Evolutionary conservation across 2,329 filamentous ascomycete species (phyloP), one percentile per base, ranked within the genome.

Genomic region (Aureobasidium sp.): DNA sequence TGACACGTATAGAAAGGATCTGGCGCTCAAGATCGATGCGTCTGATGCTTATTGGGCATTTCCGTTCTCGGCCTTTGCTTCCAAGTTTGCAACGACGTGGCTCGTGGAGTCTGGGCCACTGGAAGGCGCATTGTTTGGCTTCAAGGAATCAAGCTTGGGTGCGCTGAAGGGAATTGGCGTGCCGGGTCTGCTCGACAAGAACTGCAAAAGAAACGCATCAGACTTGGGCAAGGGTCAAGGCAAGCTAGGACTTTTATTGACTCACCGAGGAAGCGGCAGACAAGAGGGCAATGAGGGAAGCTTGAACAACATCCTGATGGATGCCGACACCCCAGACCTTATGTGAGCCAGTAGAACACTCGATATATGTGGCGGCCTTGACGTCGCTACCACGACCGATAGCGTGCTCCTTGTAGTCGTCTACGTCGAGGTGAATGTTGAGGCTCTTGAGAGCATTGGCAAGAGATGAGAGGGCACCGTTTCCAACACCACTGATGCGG

Each of bases 401-500:
- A 32, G 92, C 88, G 76, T 97, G 93, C 76, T 97, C 94, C 80
- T 95, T 96, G 80, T 97, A 97, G 74, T 97, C 91, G 50, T 87
- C 84, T 57, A 97, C 91, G 71, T 97, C 93, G 27, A 97, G 80
- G 70, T 95, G 87, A 66, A 97, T 87, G 63, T 90, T 90, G 37
- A 97, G 77, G 17, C 81, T 81, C 68, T 85, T 84, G 47, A 99
- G 82, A 17, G 92, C 93, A 69, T 91, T 87, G 1, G 90, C 90
- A 71, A 97, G 78, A 65, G 89, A 90, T 3, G 91, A 97, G 69
- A 97, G 90, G 37, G 93, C 91, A 70, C 93, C 93, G 71, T 92
- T 96, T 37, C 93, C 93, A 10, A 87, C 84, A 65, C 94, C 93
- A 36, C 83, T 84, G 64, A 97, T 85, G 67, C 84, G 81, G 71